Conservation (phyloP, 306 rosid genomes). For the Urtica urens region DNA sequence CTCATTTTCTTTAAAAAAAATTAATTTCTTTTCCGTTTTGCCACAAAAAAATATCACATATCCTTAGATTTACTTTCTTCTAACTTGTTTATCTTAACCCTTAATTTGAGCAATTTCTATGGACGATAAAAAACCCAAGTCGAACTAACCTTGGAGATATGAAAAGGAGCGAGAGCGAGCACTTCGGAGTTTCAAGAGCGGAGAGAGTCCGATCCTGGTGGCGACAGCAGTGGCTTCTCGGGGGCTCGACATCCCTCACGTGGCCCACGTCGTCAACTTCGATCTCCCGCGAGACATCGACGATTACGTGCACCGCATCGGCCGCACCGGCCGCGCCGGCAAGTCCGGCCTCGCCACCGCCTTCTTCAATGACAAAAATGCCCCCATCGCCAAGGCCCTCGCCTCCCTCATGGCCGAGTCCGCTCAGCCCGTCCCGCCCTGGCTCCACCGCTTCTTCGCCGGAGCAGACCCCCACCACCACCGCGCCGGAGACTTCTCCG, state of each 20-base stretch:
- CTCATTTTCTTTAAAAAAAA: no score
- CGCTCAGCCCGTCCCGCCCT: conserved; percentile 28
- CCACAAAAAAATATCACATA: no score
- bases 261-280: conserved; percentile 35
- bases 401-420: conserved; percentile 26
- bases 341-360: conserved; percentile 37
- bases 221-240: conserved; percentile 34
- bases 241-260: conserved; percentile 29
- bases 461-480: conserved; percentile 7
- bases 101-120: no score
- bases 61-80: no score
- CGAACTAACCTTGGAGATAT: no score
- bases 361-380: conserved; percentile 27
- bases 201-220: conserved; percentile 20
- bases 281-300: conserved; percentile 36
- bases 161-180: conserved; percentile 30
- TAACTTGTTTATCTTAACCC: no score
- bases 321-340: conserved; percentile 40
- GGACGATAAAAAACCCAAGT: no score
- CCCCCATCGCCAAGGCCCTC: conserved; percentile 26
- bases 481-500: conserved; percentile 21
- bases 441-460: conserved; percentile 24
- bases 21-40: no score
- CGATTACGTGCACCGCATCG: conserved; percentile 35
- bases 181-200: conserved; percentile 23